Evolutionary conservation across 371 early-diverging fungal genomes (phyloP), one percentile per base, ranked within the genome.

Genomic region (Mortierella sp.): DNA sequence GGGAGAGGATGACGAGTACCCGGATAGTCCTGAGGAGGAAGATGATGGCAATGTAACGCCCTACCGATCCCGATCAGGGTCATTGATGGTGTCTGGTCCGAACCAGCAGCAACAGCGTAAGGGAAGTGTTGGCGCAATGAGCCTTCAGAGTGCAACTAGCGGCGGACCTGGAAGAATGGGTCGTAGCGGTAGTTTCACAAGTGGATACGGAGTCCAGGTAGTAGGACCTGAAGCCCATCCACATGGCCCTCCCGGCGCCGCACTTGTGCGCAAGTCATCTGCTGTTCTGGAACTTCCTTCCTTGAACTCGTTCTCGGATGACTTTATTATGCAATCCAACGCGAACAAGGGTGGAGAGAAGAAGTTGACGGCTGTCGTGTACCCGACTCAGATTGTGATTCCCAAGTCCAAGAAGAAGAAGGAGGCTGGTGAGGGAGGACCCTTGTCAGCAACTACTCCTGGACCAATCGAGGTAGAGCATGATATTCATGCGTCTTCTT

Each of bases 1-100:
- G 37, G 80, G 80, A 15, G 80, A 79, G 55, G 72, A 76, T 44
- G 80, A 79, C 7, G 80, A 79, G 18, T 79, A 79, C 28, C 80
- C 80, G 0, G 80, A 79, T 57, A 70, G 63, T 5, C 74, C 80
- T 4, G 70, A 73, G 28, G 79, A 79, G 18, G 80, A 79, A 23
- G 70, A 72, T 2, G 72, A 69, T 11, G 47, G 37, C 15, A 44
- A 23, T 29, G 26, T 26, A 9, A 68, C 68, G 5, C 80, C 70
- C 4, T 62, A 48, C 37, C 73, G 80, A 25, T 73, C 80, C 15
- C 69, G 80, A 19, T 19, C 73, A 6, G 73, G 70, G 4, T 79
- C 80, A 4, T 45, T 79, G 62, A 73, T 72, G 70, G 73, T 61
- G 0, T 64, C 72, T 9, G 47, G 46, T 2, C 60, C 56, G n/a